A percentile compares a stretch with the other conserved stretches of the same genome.
Conservation (phyloP, 2,329 filamentous ascomycete species). For the Colletotrichum paranaense region DNA sequence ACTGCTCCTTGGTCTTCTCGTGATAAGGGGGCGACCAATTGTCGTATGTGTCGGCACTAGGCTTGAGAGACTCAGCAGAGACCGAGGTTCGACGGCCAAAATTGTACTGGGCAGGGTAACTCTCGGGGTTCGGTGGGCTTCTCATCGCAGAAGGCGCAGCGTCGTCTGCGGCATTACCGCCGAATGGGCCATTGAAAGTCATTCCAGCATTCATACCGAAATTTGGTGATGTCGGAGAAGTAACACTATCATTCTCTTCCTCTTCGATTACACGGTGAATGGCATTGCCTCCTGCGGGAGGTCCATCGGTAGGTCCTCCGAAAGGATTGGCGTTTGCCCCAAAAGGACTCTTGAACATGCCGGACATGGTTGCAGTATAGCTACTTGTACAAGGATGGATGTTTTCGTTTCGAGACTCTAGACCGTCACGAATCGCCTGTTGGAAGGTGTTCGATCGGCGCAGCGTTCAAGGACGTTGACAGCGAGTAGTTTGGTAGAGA, state of each 20-base stretch:
- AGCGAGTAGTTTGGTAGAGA: slow-evolving; percentile 65
- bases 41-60: slow-evolving; percentile 82
- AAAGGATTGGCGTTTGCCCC: slow-evolving; percentile 79
- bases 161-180: slow-evolving; percentile 59
- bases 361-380: slow-evolving; percentile 71
- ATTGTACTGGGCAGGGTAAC: slow-evolving; percentile 93
- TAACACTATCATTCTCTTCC: slow-evolving; percentile 81
- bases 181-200: slow-evolving; percentile 64
- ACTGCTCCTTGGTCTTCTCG: slow-evolving; percentile 84
- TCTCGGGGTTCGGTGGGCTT: slow-evolving; percentile 68
- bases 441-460: slow-evolving; percentile 70
- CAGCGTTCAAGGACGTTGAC: slow-evolving; percentile 77
- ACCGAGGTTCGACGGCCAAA: slow-evolving; percentile 94
- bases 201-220: slow-evolving; percentile 60
- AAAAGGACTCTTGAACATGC: slow-evolving; percentile 81
- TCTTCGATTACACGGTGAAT: slow-evolving; percentile 79
- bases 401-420: neutral
- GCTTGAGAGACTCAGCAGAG: slow-evolving; percentile 95
- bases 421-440: neutral
- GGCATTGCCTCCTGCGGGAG: slow-evolving; percentile 42
- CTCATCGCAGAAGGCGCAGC: slow-evolving; percentile 57
- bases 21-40: slow-evolving; percentile 92
- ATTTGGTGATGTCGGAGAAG: slow-evolving; percentile 76
- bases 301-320: slow-evolving; percentile 61
- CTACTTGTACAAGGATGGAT: neutral